phyloP scores from a whole-genome alignment of 2,329 filamentous ascomycete genomes.

The Penicillium sp. region DNA sequence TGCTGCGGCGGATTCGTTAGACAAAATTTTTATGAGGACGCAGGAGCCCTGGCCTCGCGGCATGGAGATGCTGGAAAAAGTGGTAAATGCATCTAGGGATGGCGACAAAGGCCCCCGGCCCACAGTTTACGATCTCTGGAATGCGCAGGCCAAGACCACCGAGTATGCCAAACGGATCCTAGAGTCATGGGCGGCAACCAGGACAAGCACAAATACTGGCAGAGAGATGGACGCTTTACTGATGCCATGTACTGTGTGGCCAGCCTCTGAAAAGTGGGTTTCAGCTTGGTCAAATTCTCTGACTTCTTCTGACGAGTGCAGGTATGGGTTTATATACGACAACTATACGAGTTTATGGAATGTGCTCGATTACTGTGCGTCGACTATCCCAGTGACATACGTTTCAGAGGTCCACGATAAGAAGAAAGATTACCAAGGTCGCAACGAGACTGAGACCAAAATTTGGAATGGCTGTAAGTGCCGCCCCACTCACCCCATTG shows the following conservation, averaged over 20 bases:
- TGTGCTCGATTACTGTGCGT: slow-evolving; percentile 35
- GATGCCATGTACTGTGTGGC: background rate
- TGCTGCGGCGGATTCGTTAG: background rate
- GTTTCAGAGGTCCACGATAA: background rate
- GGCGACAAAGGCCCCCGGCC: no score
- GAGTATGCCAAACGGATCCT: slow-evolving; percentile 4
- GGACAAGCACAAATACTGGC: background rate
- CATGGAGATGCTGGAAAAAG: background rate
- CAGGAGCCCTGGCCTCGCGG: background rate
- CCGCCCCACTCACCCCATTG: background rate
- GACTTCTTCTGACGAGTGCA: background rate
- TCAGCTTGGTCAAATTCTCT: background rate
- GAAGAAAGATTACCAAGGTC: background rate
- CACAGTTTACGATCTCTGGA: background rate
- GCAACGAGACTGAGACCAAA: background rate
- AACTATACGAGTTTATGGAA: slow-evolving; percentile 40
- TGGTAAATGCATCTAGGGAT: background rate
- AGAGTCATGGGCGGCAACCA: background rate
- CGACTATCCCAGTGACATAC: slow-evolving; percentile 43
- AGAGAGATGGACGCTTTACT: background rate
- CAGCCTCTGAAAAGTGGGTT: background rate
- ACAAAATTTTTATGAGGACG: background rate
- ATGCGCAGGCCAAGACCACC: background rate
- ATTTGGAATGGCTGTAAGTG: slow-evolving; percentile 42
- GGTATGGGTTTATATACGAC: background rate